Conservation (phyloP, 768 basidiomycete genomes). For the Cystobasidium tubakii region DNA sequence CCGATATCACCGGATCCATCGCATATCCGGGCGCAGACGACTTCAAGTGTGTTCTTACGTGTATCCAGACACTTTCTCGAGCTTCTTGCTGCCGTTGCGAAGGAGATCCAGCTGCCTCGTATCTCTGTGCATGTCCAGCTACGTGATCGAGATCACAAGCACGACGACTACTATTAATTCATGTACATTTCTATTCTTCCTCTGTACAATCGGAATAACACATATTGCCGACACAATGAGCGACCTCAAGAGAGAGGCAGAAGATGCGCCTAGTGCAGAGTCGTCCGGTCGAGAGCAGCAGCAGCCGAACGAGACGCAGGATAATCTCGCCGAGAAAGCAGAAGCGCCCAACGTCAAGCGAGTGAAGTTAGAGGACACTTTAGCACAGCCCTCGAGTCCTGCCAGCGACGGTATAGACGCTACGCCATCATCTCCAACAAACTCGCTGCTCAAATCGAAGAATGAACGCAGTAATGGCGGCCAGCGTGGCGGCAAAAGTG, state of each 20-base stretch:
- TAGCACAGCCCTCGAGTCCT: neutral
- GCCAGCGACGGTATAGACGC: neutral
- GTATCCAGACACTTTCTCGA: neutral
- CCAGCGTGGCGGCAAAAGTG: neutral
- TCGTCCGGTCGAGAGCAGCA: neutral
- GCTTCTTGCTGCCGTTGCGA: neutral
- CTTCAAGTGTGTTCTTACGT: neutral
- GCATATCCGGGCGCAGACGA: neutral
- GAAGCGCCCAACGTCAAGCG: slow-evolving; percentile 10
- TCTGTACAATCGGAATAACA: no score
- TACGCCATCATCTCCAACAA: neutral
- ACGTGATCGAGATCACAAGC: neutral
- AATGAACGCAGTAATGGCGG: neutral
- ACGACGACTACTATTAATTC: neutral
- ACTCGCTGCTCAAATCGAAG: neutral
- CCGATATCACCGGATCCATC: neutral
- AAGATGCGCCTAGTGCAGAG: neutral
- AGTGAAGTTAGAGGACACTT: slow-evolving; percentile 1
- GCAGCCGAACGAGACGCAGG: neutral
- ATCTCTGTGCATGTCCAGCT: neutral
- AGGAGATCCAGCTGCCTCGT: neutral
- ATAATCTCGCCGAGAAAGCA: neutral
- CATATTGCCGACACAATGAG: no score
- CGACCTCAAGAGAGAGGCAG: neutral
- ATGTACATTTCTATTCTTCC: no score